Evolutionary conservation across 2,329 filamentous ascomycete species (phyloP).

Genomic region (Pleoardoris graminearum): DNA sequence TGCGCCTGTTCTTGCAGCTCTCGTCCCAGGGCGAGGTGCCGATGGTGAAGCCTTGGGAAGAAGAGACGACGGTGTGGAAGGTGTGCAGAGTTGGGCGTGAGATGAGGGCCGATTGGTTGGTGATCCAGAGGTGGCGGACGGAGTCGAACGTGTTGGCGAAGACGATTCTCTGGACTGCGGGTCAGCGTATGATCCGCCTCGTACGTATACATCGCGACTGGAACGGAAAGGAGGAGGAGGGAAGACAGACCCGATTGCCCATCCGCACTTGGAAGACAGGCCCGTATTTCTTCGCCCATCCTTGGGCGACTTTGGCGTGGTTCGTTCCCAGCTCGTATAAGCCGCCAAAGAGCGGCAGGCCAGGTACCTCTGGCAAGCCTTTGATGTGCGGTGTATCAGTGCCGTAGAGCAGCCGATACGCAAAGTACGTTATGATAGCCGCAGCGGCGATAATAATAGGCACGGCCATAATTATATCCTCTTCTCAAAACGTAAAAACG

Average conservation of each 20-base stretch:
- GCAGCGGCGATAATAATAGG: slow-evolving; percentile 49
- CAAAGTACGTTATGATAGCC: slow-evolving; percentile 46
- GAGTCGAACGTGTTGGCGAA: slow-evolving; percentile 79
- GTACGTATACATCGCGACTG: neutral
- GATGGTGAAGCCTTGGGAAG: slow-evolving; percentile 62
- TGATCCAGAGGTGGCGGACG: slow-evolving; percentile 75
- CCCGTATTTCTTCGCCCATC: slow-evolving; percentile 54
- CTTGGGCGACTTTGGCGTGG: slow-evolving; percentile 52
- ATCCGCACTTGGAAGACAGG: slow-evolving; percentile 58
- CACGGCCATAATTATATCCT: slow-evolving; percentile 35
- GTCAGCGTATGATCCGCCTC: slow-evolving; percentile 12
- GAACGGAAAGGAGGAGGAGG: neutral
- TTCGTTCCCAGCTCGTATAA: slow-evolving; percentile 51
- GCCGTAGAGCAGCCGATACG: slow-evolving; percentile 48
- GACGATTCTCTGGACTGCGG: slow-evolving; percentile 61
- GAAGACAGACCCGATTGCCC: slow-evolving; percentile 62
- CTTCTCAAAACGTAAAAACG: too few species aligned
- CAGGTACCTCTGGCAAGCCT: slow-evolving; percentile 52
- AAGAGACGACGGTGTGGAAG: slow-evolving; percentile 62
- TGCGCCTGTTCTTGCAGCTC: slow-evolving; percentile 74
- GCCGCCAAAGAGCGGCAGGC: slow-evolving; percentile 53
- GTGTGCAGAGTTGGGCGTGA: slow-evolving; percentile 79
- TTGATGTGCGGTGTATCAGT: slow-evolving; percentile 56
- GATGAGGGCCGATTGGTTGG: slow-evolving; percentile 75
- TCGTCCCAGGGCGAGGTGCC: slow-evolving; percentile 85